Evolutionary conservation across 108 stramenopile genomes (phyloP).

Genomic region (Cyclostephanos invisitatus): DNA sequence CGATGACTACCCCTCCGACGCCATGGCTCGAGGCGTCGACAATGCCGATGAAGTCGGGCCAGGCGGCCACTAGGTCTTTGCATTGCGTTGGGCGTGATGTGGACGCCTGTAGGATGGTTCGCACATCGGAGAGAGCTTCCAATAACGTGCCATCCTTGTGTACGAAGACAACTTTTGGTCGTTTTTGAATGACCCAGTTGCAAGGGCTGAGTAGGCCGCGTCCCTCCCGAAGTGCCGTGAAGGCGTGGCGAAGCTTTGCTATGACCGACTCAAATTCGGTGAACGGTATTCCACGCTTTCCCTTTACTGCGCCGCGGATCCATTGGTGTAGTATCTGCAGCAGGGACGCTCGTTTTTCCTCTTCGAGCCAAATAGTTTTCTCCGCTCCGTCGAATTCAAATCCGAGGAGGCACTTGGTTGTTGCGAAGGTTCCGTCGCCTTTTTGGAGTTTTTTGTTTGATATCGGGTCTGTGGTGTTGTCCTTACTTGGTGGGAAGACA

Average conservation of each 20-base stretch:
- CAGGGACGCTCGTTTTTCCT: background rate
- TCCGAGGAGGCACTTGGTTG: constrained; percentile 5
- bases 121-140: background rate
- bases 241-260: constrained; percentile 6
- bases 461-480: constrained; percentile 29
- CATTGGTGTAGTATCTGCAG: background rate
- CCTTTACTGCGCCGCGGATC: background rate
- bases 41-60: constrained; percentile 1
- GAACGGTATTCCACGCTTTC: constrained; percentile 5
- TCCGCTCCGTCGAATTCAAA: constrained; percentile 19
- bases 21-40: constrained; percentile 6
- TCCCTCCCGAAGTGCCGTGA: background rate
- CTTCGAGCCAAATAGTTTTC: constrained; percentile 13
- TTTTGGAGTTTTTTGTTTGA: constrained; percentile 51
- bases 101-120: background rate
- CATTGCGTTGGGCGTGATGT: background rate
- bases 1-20: constrained; percentile 28
- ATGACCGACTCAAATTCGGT: constrained; percentile 9
- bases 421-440: constrained; percentile 23
- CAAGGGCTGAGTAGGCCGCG: background rate
- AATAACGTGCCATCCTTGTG: background rate
- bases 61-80: background rate
- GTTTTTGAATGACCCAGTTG: background rate
- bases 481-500: constrained; percentile 15
- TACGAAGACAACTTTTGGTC: background rate